Base-by-base conservation (phyloP, 805 yeast genomes). In the Candida sakaeoensis region DNA sequence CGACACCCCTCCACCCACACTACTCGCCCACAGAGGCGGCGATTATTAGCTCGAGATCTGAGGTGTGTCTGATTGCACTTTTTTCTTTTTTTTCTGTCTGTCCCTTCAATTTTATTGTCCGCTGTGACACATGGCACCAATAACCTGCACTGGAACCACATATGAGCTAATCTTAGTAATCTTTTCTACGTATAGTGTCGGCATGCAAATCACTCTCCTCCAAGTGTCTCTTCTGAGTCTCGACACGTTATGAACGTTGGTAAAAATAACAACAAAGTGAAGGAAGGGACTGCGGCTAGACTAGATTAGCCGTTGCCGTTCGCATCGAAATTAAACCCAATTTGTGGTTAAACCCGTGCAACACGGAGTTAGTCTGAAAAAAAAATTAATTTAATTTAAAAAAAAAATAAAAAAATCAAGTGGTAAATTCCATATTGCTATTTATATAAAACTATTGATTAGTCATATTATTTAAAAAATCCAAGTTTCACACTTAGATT, bases 361-460 rank as follows among this genome's bases (percentile, higher is more conserved):
- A 17, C 17, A 25, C 37, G 37, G 37, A 34, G 16, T 34, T 34
- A 34, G 25, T 9, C 10, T 9, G 10, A 32, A 32, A 32, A 32
- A 32, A 32, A 32, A 32, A 32, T 10, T 13, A 17, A 6, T 12
- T 5, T 25, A n/a, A n/a, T n/a, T n/a, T n/a, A n/a, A n/a, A n/a
- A n/a, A n/a, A n/a, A n/a, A n/a, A n/a, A n/a, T n/a, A n/a, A n/a
- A n/a, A n/a, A n/a, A n/a, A n/a, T n/a, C n/a, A n/a, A n/a, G n/a
- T n/a, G n/a, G n/a, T n/a, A n/a, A n/a, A n/a, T n/a, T n/a, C n/a
- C n/a, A n/a, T n/a, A n/a, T n/a, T n/a, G n/a, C n/a, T n/a, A n/a
- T n/a, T n/a, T n/a, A n/a, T n/a, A n/a, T n/a, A n/a, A n/a, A n/a
- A n/a, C n/a, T n/a, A n/a, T n/a, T n/a, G n/a, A n/a, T n/a, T n/a